Conservation (phyloP, 768 basidiomycete genomes). For the Sporobolomyces phaffii region DNA sequence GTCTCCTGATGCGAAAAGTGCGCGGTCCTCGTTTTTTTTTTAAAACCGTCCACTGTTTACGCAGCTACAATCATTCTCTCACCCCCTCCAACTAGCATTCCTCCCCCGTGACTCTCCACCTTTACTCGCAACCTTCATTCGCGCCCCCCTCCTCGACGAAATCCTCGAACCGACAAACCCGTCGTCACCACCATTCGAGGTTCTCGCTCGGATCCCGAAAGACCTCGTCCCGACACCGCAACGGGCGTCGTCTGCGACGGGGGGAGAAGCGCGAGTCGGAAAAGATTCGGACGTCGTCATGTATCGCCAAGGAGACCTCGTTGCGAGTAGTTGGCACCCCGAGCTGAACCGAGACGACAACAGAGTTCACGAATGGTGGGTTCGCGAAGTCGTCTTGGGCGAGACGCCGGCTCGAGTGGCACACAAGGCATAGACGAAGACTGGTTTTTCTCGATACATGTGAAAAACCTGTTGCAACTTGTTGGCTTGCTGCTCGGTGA, state of each 20-base stretch:
- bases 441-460: too few relatives aligned
- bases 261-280: conserved; percentile 19
- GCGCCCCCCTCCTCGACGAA: conserved; percentile 60
- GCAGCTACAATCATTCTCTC: conserved; percentile 87
- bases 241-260: conserved; percentile 12
- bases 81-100: conserved; percentile 60
- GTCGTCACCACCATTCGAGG: conserved; percentile 51
- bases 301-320: conserved; percentile 70
- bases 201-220: conserved; percentile 64
- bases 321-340: conserved; percentile 89
- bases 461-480: too few relatives aligned
- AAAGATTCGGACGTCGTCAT: conserved; percentile 64
- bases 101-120: conserved; percentile 58
- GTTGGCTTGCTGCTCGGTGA: too few relatives aligned
- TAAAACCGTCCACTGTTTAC: too few relatives aligned
- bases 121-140: conserved; percentile 84
- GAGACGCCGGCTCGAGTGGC: background rate
- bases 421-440: background rate
- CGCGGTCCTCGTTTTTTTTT: too few relatives aligned
- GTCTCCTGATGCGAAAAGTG: too few relatives aligned
- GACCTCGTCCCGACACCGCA: conserved; percentile 49
- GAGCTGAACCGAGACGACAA: conserved; percentile 73
- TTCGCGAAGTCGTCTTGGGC: conserved; percentile 51
- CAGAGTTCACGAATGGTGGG: conserved; percentile 87
- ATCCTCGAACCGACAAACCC: conserved; percentile 29